Evolutionary conservation across 2,329 filamentous ascomycete species (phyloP).

Genomic region (Calonectria multiphialidica): DNA sequence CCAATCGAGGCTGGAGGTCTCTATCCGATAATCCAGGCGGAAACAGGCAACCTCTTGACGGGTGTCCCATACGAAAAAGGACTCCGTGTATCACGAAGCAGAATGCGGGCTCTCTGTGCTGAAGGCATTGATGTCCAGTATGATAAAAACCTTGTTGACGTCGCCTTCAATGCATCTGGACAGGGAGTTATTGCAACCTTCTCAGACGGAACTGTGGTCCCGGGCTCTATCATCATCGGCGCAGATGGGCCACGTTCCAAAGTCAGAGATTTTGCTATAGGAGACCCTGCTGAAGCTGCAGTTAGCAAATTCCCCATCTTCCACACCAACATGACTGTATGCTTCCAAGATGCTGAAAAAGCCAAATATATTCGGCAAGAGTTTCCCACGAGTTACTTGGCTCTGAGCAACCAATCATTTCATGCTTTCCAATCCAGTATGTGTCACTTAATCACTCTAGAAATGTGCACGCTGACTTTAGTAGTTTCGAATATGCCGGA

Average conservation of each 20-base stretch:
- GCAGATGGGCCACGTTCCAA: constrained; percentile 37
- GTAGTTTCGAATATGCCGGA: constrained; percentile 39
- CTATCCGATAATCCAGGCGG: constrained; percentile 39
- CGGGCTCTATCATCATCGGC: constrained; percentile 32
- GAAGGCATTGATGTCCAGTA: constrained; percentile 36
- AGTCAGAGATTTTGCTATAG: constrained; percentile 36
- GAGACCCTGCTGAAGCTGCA: constrained; percentile 28
- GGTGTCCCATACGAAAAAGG: constrained; percentile 37
- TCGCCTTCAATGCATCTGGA: constrained; percentile 33
- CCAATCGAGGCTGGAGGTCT: constrained; percentile 33
- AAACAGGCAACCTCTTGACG: constrained; percentile 31
- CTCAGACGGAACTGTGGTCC: constrained; percentile 23
- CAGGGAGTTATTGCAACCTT: constrained; percentile 30
- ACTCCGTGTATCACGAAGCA: constrained; percentile 34
- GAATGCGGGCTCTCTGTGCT: constrained; percentile 33
- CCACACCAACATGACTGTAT: constrained; percentile 41
- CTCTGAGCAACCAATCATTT: constrained; percentile 37
- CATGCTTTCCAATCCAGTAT: constrained; percentile 39
- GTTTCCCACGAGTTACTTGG: constrained; percentile 36
- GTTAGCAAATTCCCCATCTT: constrained; percentile 40
- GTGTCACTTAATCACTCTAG: not conserved
- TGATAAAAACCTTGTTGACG: constrained; percentile 32
- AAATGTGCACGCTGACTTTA: not conserved
- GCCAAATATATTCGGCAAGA: constrained; percentile 30
- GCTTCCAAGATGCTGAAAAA: constrained; percentile 37